Evolutionary conservation across 202 grass and related monocot genomes (phyloP), one percentile per base, ranked within the genome.

Genomic region (Zoysia matrella): DNA sequence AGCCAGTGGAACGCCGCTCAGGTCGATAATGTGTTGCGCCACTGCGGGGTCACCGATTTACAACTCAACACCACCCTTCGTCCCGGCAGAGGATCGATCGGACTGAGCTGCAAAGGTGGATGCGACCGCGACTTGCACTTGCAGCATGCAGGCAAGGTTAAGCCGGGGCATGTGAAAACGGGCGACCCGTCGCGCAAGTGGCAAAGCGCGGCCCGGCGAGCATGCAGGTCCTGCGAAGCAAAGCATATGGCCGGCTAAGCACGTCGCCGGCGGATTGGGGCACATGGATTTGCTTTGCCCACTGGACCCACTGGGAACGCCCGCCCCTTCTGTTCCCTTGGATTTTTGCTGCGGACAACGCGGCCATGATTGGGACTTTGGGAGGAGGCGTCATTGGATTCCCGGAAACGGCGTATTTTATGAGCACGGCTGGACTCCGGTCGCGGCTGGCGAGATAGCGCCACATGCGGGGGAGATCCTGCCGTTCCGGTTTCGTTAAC

Each of bases 281-380:
- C 87, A 89, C 87, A 89, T 89, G 82, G 82, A 66, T 65, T 73
- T 85, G 57, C 48, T 60, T 53, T 78, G 40, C 14, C 4, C 64
- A 30, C 1, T 5, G 12, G 48, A 6, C 57, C 73, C 72, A 67
- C 16, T n/a, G 47, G 69, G 42, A 65, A 47, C 46, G 5, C 46
- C 3, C 46, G 46, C 46, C 22, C 22, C 52, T 58, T 54, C 52
- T 16, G 69, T 5, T 61, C 11, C 53, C 67, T 89, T 89, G 78
- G 78, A 81, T 68, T 58, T 49, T 55, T 62, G 78, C 62, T 30
- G 82, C 65, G 40, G 79, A 44, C 71, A 75, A 13, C 40, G 48
- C 67, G 60, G 57, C 40, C 52, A 84, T 69, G 55, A 76, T 76
- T 69, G 54, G 67, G 22, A 30, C 22, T 30, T 30, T 30, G 22